phyloP scores from a whole-genome alignment of 2,329 filamentous ascomycete genomes.

The Gnomoniopsis smithogilvyi region DNA sequence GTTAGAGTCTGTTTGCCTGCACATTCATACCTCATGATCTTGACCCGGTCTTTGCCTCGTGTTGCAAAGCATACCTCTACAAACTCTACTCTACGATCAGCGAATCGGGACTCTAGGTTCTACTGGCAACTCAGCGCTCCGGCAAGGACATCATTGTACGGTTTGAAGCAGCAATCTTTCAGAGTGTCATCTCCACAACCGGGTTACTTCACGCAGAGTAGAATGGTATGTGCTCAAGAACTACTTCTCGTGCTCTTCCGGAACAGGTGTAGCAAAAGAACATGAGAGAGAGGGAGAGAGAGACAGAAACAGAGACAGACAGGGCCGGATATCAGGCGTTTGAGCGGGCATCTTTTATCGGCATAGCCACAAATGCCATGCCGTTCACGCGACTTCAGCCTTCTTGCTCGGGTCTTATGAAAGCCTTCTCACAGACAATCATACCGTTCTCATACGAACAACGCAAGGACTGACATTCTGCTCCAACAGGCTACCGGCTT shows the following conservation, averaged over 20 bases:
- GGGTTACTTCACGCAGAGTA: conserved; percentile 1
- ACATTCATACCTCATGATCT: neutral
- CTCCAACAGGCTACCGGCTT: conserved; percentile 10
- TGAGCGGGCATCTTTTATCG: too few species aligned
- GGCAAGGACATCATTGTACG: neutral
- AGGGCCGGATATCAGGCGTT: too few species aligned
- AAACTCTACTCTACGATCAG: neutral
- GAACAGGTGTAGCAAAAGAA: too few species aligned
- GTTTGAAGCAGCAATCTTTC: neutral
- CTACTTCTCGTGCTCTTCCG: neutral
- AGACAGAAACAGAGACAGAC: too few species aligned
- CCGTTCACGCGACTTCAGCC: too few species aligned
- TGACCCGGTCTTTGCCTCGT: neutral
- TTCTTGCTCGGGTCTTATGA: too few species aligned
- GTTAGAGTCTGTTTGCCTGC: neutral
- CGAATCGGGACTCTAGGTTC: neutral
- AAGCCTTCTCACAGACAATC: too few species aligned
- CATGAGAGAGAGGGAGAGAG: neutral
- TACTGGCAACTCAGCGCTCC: conserved; percentile 1
- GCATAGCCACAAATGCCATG: too few species aligned
- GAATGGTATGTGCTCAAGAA: conserved; percentile 13
- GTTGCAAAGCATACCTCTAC: neutral
- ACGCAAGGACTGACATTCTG: neutral
- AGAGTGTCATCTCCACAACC: neutral
- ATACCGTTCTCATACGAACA: too few species aligned